Evolutionary conservation across 352 stramenopile genomes (phyloP).

Genomic region (Thalassiosira ordinaria): DNA sequence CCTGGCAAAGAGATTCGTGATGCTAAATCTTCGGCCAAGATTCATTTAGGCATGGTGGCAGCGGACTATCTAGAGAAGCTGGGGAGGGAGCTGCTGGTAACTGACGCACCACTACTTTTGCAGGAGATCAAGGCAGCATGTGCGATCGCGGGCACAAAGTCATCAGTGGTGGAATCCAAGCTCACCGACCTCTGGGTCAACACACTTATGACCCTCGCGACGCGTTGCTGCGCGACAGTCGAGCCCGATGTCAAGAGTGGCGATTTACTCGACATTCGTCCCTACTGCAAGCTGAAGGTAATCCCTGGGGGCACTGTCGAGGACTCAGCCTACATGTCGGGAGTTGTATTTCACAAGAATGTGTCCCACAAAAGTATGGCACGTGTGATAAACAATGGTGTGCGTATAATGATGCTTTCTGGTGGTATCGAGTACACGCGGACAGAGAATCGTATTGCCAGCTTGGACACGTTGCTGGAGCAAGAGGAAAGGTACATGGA

Average conservation of each 20-base stretch:
- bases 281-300: conserved; percentile 87
- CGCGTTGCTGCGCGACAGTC: conserved; percentile 78
- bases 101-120: conserved; percentile 73
- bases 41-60: conserved; percentile 68
- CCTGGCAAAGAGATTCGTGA: conserved; percentile 48
- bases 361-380: conserved; percentile 97
- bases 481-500: conserved; percentile 97
- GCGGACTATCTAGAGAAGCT: conserved; percentile 83
- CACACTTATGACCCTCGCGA: conserved; percentile 80
- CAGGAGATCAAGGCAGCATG: conserved; percentile 59
- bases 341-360: conserved; percentile 95
- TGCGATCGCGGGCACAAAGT: conserved; percentile 3
- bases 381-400: conserved; percentile 91
- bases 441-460: conserved; percentile 90
- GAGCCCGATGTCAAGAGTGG: conserved; percentile 81
- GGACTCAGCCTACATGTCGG: conserved; percentile 94
- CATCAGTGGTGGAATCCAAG: conserved; percentile 27
- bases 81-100: conserved; percentile 66
- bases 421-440: conserved; percentile 97
- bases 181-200: conserved; percentile 74
- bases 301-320: conserved; percentile 88
- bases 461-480: conserved; percentile 94
- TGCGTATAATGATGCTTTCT: conserved; percentile 96
- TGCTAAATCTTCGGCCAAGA: conserved; percentile 49
- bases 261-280: conserved; percentile 85